Conservation (phyloP, 2,329 filamentous ascomycete species). For the Pseudogymnoascus sp. region DNA sequence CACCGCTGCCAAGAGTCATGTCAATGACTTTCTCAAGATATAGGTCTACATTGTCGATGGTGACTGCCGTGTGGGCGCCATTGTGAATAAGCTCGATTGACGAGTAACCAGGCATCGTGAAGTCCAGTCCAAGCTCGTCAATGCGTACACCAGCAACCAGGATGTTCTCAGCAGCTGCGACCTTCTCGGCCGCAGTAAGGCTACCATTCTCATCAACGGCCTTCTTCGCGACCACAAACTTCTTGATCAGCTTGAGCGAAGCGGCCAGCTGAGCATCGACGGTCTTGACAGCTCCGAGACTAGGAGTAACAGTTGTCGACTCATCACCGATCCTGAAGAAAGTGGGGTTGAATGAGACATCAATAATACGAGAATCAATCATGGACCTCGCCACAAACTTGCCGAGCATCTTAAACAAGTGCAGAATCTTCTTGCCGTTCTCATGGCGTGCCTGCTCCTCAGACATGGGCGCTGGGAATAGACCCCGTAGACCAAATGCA, state of each 20-base stretch:
- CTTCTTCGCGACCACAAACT: slow-evolving; percentile 76
- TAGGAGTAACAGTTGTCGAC: slow-evolving; percentile 60
- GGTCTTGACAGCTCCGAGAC: slow-evolving; percentile 78
- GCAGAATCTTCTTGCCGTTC: slow-evolving; percentile 77
- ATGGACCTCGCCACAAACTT: slow-evolving; percentile 97
- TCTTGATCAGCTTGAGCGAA: slow-evolving; percentile 79
- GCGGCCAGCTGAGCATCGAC: slow-evolving; percentile 81
- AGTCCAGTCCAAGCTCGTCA: slow-evolving; percentile 86
- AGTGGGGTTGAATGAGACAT: slow-evolving; percentile 92
- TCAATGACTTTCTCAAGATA: slow-evolving; percentile 90
- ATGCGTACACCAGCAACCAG: slow-evolving; percentile 67
- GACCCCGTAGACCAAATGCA: slow-evolving; percentile 71
- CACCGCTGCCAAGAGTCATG: slow-evolving; percentile 80
- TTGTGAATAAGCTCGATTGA: slow-evolving; percentile 71
- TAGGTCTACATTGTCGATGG: slow-evolving; percentile 79
- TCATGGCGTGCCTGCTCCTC: slow-evolving; percentile 65
- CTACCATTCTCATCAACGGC: slow-evolving; percentile 64
- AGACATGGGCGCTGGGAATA: slow-evolving; percentile 88
- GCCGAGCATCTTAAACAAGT: slow-evolving; percentile 85
- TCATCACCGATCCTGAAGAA: slow-evolving; percentile 89
- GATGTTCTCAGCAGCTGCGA: slow-evolving; percentile 59
- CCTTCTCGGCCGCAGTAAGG: slow-evolving; percentile 62
- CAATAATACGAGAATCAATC: slow-evolving; percentile 96
- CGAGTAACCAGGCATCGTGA: slow-evolving; percentile 87
- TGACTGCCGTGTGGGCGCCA: slow-evolving; percentile 68